Conservation (phyloP, 495 filamentous ascomycete species). For the Friedmanniomyces endolithicus region DNA sequence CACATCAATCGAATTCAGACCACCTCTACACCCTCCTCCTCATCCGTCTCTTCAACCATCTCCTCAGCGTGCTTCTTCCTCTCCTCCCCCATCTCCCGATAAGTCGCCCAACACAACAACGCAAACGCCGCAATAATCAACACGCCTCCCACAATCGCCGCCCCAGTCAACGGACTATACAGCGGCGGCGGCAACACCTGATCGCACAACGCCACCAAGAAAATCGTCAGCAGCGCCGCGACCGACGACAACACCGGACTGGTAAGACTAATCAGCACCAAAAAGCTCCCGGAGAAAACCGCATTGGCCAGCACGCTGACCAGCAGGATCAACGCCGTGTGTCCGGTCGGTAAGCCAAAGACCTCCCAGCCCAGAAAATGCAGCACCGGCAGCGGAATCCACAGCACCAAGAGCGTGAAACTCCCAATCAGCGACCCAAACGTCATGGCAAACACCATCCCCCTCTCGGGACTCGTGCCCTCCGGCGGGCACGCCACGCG, state of each 20-base stretch:
- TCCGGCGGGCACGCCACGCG: conserved; percentile 83
- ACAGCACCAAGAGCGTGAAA: conserved; percentile 76
- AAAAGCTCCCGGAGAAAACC: conserved; percentile 82
- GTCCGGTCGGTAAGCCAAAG: conserved; percentile 67
- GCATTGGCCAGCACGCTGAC: conserved; percentile 78
- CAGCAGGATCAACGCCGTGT: conserved; percentile 63
- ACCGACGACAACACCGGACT: conserved; percentile 85
- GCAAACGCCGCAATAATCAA: conserved; percentile 79
- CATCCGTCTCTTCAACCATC: conserved; percentile 23
- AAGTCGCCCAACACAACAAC: conserved; percentile 80
- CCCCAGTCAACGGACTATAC: conserved; percentile 57
- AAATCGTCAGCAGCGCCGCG: conserved; percentile 86
- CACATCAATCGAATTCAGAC: too few relatives aligned
- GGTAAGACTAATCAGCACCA: conserved; percentile 83
- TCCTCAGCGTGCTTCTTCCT: conserved; percentile 44
- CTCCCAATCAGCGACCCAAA: conserved; percentile 75
- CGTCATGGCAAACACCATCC: conserved; percentile 85
- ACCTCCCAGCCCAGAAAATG: conserved; percentile 64
- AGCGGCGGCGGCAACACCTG: conserved; percentile 55
- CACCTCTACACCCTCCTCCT: conserved; percentile 27
- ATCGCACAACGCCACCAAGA: conserved; percentile 85
- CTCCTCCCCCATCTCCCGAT: conserved; percentile 81
- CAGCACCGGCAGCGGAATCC: conserved; percentile 81
- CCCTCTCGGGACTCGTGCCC: conserved; percentile 61
- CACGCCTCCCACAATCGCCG: conserved; percentile 68